Percentiles rank a stretch among this genome's conserved stretches.
Conservation (phyloP, 768 basidiomycete species). For the Boletus rex-veris region DNA sequence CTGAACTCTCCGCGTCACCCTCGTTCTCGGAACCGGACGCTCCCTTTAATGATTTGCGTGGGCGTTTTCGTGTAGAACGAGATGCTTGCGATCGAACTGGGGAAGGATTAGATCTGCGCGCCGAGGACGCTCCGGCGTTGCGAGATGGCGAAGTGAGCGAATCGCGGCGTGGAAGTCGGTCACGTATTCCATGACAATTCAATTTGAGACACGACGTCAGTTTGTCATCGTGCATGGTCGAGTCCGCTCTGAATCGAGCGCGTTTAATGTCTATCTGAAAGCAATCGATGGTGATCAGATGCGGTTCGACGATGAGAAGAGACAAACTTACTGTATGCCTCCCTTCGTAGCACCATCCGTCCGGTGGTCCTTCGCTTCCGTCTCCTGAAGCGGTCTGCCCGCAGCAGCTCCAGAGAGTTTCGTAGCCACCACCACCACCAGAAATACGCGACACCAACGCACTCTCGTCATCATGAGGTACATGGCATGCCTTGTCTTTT, state of each 20-base stretch:
- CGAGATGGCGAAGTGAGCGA: conserved; percentile 1
- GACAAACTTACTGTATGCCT: conserved; percentile 54
- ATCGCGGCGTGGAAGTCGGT: conserved; percentile 12
- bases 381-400: conserved; percentile 68
- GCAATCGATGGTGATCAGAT: background rate
- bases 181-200: conserved; percentile 49
- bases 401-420: conserved; percentile 73
- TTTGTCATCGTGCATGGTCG: conserved; percentile 62
- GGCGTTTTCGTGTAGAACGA: conserved; percentile 23
- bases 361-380: conserved; percentile 79
- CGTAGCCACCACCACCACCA: conserved; percentile 30
- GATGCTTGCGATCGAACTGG: conserved; percentile 20
- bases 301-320: background rate
- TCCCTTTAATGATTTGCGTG: conserved; percentile 22
- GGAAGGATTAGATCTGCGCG: conserved; percentile 23
- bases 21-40: conserved; percentile 19
- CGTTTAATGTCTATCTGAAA: conserved; percentile 66
- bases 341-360: conserved; percentile 86
- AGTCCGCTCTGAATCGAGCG: conserved; percentile 76
- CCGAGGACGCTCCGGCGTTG: conserved; percentile 7
- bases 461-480: conserved; percentile 79
- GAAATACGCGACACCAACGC: conserved; percentile 65
- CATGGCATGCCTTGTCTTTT: conserved; percentile 60
- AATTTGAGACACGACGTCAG: conserved; percentile 55
- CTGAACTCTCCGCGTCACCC: conserved; percentile 7